A percentile compares a stretch with the other conserved stretches of the same genome.
These are phyloP conservation scores for Globisporangium heterothallicum DNA, from an alignment of 352 stramenopile species.

Conservation along the genomic window DNA sequence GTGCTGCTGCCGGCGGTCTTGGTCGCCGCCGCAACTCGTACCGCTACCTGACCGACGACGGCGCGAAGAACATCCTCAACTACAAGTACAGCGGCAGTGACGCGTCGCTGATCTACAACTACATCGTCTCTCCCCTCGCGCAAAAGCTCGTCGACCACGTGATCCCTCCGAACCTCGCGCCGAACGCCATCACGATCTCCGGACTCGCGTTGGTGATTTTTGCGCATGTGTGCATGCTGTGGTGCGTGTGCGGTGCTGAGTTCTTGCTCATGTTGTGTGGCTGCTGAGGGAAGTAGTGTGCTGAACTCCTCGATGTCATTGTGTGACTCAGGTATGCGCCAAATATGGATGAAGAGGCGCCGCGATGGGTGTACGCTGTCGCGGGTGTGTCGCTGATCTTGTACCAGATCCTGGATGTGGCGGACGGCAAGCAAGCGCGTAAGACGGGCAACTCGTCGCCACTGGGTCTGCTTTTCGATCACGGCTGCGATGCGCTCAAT, in stretches of 20 bases:
- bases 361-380: slow-evolving; percentile 66
- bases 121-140: slow-evolving; percentile 69
- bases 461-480: slow-evolving; percentile 80
- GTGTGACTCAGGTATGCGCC: slow-evolving; percentile 59
- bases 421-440: slow-evolving; percentile 82
- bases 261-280: background rate
- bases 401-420: slow-evolving; percentile 85
- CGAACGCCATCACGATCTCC: slow-evolving; percentile 82
- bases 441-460: slow-evolving; percentile 86
- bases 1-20: background rate
- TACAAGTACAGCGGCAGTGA: slow-evolving; percentile 88
- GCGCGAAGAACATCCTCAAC: slow-evolving; percentile 56
- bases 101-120: slow-evolving; percentile 77
- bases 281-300: background rate
- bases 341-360: slow-evolving; percentile 80
- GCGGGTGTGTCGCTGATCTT: slow-evolving; percentile 58
- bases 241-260: slow-evolving; percentile 17
- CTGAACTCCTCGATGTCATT: slow-evolving; percentile 45
- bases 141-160: slow-evolving; percentile 75
- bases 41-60: slow-evolving; percentile 67
- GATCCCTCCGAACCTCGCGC: slow-evolving; percentile 61
- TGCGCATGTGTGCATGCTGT: slow-evolving; percentile 75
- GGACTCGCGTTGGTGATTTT: slow-evolving; percentile 63
- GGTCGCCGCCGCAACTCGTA: slow-evolving; percentile 20
- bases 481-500: slow-evolving; percentile 83